These are phyloP conservation scores for Huntiella omanensis DNA, from an alignment of 2,329 filamentous ascomycete species.

Conservation along the genomic window DNA sequence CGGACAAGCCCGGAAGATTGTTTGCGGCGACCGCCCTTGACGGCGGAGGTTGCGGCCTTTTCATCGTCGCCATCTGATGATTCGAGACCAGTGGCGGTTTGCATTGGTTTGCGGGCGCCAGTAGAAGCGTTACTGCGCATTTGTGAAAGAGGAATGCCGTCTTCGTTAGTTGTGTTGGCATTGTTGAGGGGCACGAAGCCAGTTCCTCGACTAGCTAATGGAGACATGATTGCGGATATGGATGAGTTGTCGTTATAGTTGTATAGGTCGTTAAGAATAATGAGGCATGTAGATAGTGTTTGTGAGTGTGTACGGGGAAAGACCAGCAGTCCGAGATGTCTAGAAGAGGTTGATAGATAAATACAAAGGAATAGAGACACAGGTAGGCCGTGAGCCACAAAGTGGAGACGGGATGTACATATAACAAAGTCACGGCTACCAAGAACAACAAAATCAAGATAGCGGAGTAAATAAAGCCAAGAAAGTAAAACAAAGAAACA, in stretches of 20 bases:
- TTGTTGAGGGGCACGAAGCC: slow-evolving; percentile 28
- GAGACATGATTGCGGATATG: slow-evolving; percentile 8
- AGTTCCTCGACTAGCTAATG: slow-evolving; percentile 21
- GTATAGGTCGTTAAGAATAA: background rate
- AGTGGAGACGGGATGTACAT: background rate
- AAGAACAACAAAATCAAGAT: background rate
- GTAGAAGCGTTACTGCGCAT: slow-evolving; percentile 36
- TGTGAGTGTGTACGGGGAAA: background rate
- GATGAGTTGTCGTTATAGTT: background rate
- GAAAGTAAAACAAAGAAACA: background rate
- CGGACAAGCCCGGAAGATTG: slow-evolving; percentile 23
- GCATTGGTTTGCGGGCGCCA: slow-evolving; percentile 30
- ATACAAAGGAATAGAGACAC: background rate
- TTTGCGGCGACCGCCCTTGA: slow-evolving; percentile 26
- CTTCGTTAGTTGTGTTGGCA: slow-evolving; percentile 17
- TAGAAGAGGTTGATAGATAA: background rate
- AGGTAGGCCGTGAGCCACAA: background rate
- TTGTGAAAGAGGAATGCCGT: slow-evolving; percentile 34
- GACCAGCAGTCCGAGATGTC: slow-evolving; percentile 3
- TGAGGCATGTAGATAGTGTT: background rate
- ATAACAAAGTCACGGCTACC: background rate
- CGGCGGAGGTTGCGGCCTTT: slow-evolving; percentile 24
- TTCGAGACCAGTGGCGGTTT: slow-evolving; percentile 18
- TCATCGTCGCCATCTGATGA: slow-evolving; percentile 15
- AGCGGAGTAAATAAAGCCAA: background rate